These are phyloP conservation scores for Maudiozyma bulderi DNA, from an alignment of 805 yeast species.

Conservation along the genomic window DNA sequence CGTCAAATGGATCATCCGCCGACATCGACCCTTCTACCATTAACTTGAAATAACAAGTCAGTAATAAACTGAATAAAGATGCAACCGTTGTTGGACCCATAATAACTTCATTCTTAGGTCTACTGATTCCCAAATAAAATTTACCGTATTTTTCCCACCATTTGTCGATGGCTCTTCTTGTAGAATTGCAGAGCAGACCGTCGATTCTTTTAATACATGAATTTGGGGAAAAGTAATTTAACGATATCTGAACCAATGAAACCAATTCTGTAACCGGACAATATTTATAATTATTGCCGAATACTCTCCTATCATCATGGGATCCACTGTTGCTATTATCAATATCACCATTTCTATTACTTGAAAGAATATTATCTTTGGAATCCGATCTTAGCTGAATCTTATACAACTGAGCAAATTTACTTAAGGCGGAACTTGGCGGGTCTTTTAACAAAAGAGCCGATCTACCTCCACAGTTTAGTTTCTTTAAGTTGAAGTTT, in stretches of 20 bases:
- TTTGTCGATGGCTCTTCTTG: slow-evolving; percentile 55
- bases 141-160: slow-evolving; percentile 82
- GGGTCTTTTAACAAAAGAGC: slow-evolving; percentile 63
- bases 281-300: background rate
- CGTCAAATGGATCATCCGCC: slow-evolving; percentile 77
- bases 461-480: slow-evolving; percentile 81
- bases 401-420: slow-evolving; percentile 66
- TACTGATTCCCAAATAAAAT: slow-evolving; percentile 19
- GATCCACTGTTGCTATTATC: background rate
- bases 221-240: slow-evolving; percentile 68
- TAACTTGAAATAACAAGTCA: slow-evolving; percentile 56
- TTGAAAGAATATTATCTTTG: background rate
- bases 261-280: slow-evolving; percentile 71
- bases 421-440: slow-evolving; percentile 69
- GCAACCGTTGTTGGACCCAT: slow-evolving; percentile 63
- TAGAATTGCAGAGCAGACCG: slow-evolving; percentile 72
- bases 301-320: background rate
- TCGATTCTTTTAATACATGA: slow-evolving; percentile 59
- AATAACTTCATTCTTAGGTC: slow-evolving; percentile 38
- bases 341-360: background rate
- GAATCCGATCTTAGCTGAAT: slow-evolving; percentile 30
- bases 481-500: slow-evolving; percentile 65
- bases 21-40: slow-evolving; percentile 50
- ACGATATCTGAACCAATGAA: slow-evolving; percentile 60
- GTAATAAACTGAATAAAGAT: slow-evolving; percentile 67